Base-by-base conservation (phyloP, 2,329 filamentous ascomycete species). In the Onygena corvina region DNA sequence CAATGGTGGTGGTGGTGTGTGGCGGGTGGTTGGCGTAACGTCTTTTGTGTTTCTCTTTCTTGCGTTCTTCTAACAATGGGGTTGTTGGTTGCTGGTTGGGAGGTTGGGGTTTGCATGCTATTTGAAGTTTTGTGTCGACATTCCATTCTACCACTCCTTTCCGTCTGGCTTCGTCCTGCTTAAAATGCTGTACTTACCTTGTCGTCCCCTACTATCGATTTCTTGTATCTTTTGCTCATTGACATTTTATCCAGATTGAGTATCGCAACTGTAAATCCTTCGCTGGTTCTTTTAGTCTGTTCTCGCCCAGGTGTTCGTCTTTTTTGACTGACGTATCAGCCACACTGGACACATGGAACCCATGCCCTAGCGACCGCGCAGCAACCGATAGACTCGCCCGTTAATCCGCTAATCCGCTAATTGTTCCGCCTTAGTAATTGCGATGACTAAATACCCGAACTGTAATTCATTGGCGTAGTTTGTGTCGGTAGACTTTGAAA, bases 11-110 rank as follows among this genome's bases (percentile, higher is more conserved):
- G 38, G 38, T 25, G 38, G 38, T 27, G 21, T 20, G 38, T 23
- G 38, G 38, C 38, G 38, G 38, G 6, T 23, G 23, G 38, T 25
- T 25, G 38, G 38, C 38, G 38, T 42, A 42, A 42, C 21, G 38
- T 42, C 27, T 42, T 42, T 7, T 27, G 25, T 25, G 4, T 7
- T 42, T 42, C 18, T n/a, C 16, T 42, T n/a, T 42, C 21, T 31
- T 31, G 38, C 38, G 38, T 42, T 42, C 38, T 16, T 42, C 21
- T 42, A 21, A 20, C 38, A 42, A 31, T 31, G 38, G 38, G 38
- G 38, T 42, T 42, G 38, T 23, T 42, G 38, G 38, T 42, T 27
- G 38, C 27, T 42, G 38, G 38, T 42, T 42, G 21, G 38, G 38
- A 25, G 38, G 38, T 42, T 42, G 20, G 36, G 18, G 36, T 27